phyloP scores from a whole-genome alignment of 2,329 filamentous ascomycete genomes.

The Phoma sp. region DNA sequence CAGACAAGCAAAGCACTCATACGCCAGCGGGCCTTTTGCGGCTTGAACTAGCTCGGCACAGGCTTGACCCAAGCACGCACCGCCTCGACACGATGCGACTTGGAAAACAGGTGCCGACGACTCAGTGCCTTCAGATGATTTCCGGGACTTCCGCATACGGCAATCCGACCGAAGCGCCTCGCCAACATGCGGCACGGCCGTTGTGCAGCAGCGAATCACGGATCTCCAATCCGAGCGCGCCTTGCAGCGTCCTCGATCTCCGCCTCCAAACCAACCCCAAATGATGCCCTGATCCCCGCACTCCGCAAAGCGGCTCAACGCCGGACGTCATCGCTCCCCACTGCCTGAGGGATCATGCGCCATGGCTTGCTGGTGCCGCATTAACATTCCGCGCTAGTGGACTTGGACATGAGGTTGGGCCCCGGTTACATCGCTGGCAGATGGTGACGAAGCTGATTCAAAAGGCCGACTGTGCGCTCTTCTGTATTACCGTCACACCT shows the following conservation, averaged over 20 bases:
- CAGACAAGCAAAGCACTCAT: constrained; percentile 13
- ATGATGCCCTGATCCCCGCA: constrained; percentile 14
- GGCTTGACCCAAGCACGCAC: constrained; percentile 1
- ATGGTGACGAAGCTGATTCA: constrained; percentile 8
- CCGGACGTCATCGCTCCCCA: constrained; percentile 13
- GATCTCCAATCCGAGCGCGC: background rate
- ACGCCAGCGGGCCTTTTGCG: constrained; percentile 10
- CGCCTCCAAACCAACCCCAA: constrained; percentile 6
- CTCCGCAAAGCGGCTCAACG: constrained; percentile 18
- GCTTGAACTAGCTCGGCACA: constrained; percentile 14
- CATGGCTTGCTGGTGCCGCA: constrained; percentile 11
- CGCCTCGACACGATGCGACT: constrained; percentile 14
- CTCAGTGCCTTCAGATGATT: constrained; percentile 9
- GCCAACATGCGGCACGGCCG: constrained; percentile 9
- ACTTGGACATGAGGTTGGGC: constrained; percentile 1
- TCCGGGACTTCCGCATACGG: constrained; percentile 2
- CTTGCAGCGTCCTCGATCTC: constrained; percentile 2
- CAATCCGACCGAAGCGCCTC: background rate
- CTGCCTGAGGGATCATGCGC: constrained; percentile 2
- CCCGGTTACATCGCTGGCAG: constrained; percentile 10
- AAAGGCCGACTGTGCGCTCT: constrained; percentile 6
- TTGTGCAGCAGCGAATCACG: constrained; percentile 14
- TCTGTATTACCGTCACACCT: background rate
- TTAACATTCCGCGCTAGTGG: constrained; percentile 4
- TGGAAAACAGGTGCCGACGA: background rate